A percentile compares a stretch with the other conserved stretches of the same genome.
phyloP scores from a whole-genome alignment of 495 filamentous ascomycete genomes.

The Penicillium daleae region DNA sequence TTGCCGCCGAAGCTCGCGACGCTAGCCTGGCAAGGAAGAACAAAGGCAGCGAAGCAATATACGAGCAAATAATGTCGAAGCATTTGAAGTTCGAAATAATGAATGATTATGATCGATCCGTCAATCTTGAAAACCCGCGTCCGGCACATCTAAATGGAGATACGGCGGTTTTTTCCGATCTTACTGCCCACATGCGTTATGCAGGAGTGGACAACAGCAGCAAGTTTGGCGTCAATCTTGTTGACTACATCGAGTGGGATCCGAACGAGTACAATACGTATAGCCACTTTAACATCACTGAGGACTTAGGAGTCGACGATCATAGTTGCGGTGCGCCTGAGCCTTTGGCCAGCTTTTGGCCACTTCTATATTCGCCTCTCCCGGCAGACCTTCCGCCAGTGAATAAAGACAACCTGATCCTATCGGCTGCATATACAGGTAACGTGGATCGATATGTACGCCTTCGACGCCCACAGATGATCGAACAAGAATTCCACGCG shows the following conservation, averaged over 20 bases:
- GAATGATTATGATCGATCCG: conserved; percentile 33
- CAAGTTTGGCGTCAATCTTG: neutral
- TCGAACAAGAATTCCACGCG: too few species aligned
- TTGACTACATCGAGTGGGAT: conserved; percentile 7
- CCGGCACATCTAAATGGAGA: conserved; percentile 31
- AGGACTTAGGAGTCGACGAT: conserved; percentile 18
- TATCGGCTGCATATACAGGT: too few species aligned
- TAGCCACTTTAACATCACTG: conserved; percentile 20
- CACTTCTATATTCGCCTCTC: too few species aligned
- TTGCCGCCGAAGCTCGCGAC: conserved; percentile 37
- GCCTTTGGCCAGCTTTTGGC: too few species aligned
- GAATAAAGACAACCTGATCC: too few species aligned
- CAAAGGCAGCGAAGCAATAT: conserved; percentile 27
- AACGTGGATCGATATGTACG: too few species aligned
- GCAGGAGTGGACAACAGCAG: conserved; percentile 5
- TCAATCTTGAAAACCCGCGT: conserved; percentile 19
- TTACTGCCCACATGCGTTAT: conserved; percentile 9
- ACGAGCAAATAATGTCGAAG: conserved; percentile 28
- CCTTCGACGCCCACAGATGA: too few species aligned
- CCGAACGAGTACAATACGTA: conserved; percentile 5
- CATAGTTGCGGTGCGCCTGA: too few species aligned
- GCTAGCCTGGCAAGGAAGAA: conserved; percentile 10
- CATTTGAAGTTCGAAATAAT: conserved; percentile 29
- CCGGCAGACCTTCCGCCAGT: too few species aligned
- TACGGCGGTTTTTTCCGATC: conserved; percentile 26